Conservation (phyloP, 768 basidiomycete species). For the Tylopilus vinaceipallidus region DNA sequence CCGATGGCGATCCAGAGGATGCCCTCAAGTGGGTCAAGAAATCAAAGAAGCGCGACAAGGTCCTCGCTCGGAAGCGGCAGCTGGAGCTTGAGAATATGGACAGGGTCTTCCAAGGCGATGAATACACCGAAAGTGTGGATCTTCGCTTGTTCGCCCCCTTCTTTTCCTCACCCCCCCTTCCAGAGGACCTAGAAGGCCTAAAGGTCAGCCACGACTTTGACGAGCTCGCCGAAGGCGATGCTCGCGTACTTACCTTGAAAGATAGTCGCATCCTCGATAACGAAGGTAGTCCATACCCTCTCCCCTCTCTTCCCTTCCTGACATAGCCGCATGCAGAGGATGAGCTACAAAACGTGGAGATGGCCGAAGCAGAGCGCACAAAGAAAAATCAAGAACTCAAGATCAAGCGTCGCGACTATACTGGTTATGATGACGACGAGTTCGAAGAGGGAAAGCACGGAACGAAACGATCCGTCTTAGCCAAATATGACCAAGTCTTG, state of each 20-base stretch:
- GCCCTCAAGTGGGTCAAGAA: conserved; percentile 89
- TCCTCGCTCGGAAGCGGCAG: conserved; percentile 79
- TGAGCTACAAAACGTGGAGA: conserved; percentile 92
- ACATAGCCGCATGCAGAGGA: conserved; percentile 63
- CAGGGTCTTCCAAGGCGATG: conserved; percentile 62
- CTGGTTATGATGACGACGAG: conserved; percentile 97
- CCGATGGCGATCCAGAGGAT: conserved; percentile 73
- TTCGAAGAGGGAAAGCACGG: conserved; percentile 73
- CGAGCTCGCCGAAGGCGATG: conserved; percentile 90
- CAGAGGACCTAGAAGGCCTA: conserved; percentile 89
- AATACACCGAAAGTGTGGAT: conserved; percentile 83
- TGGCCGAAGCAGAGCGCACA: conserved; percentile 84
- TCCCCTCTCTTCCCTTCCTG: neutral
- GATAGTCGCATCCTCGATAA: conserved; percentile 53
- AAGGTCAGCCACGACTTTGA: conserved; percentile 97
- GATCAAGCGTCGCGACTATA: conserved; percentile 87
- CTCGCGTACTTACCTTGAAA: conserved; percentile 94
- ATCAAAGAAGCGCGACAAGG: conserved; percentile 88
- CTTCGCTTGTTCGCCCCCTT: neutral
- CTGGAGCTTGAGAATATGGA: conserved; percentile 85
- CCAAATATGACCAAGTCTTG: conserved; percentile 90
- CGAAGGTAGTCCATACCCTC: conserved; percentile 52
- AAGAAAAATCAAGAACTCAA: conserved; percentile 83
- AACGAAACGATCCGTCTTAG: conserved; percentile 78
- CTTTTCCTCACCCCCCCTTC: conserved; percentile 2